Percentiles rank a stretch among this genome's conserved stretches.
phyloP scores from a whole-genome alignment of 192 early-diverging fungal genomes.

The Mortierella antarctica region DNA sequence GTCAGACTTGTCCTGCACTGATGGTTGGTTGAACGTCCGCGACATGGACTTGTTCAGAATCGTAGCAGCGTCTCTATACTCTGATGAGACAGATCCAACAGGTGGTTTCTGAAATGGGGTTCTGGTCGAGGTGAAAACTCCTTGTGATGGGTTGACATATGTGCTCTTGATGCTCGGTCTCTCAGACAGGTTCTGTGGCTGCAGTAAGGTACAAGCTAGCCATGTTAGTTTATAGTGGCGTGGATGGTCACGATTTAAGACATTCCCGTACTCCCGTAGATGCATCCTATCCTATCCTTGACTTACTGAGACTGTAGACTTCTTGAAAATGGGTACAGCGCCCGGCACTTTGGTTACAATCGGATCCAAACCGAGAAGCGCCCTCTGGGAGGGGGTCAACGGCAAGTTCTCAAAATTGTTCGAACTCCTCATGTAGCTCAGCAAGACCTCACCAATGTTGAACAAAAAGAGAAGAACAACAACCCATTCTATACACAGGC shows the following conservation, averaged over 20 bases:
- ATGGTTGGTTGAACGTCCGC: constrained; percentile 25
- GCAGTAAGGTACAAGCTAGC: background rate
- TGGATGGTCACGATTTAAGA: background rate
- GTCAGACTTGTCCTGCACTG: constrained; percentile 34
- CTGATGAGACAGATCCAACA: background rate
- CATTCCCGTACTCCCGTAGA: background rate
- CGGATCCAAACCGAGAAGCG: constrained; percentile 44
- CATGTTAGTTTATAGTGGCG: background rate
- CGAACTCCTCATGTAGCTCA: constrained; percentile 18
- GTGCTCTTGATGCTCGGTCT: constrained; percentile 30
- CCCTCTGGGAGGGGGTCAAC: constrained; percentile 33
- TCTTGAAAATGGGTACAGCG: constrained; percentile 31
- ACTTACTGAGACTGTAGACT: constrained; percentile 18
- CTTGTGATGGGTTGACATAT: constrained; percentile 33
- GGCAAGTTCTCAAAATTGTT: constrained; percentile 44
- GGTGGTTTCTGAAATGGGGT: constrained; percentile 27
- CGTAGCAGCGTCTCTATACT: constrained; percentile 36
- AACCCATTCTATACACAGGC: constrained; percentile 27
- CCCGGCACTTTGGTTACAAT: constrained; percentile 23
- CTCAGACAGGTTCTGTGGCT: constrained; percentile 17
- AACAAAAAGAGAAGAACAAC: constrained; percentile 1
- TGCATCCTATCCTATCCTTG: background rate
- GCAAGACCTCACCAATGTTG: constrained; percentile 31
- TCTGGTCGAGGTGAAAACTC: constrained; percentile 3
- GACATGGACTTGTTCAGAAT: constrained; percentile 50